These are phyloP conservation scores for Serendipita sp. DNA, from an alignment of 768 basidiomycete genomes.

Conservation along the genomic window DNA sequence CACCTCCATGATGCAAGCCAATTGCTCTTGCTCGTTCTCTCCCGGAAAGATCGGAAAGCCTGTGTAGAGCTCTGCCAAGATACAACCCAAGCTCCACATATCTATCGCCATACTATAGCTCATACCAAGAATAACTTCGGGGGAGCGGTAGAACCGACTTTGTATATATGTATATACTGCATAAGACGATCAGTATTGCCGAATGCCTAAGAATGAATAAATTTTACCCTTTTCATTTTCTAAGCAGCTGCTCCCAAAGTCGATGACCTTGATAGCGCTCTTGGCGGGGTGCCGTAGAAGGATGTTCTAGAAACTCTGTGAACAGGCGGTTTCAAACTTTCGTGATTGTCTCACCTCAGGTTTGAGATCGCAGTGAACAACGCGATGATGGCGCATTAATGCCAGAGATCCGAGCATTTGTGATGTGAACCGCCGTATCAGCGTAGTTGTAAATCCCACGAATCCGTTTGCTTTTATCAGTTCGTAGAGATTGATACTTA, in stretches of 20 bases:
- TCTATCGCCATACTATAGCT: constrained; percentile 99
- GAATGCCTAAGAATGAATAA: constrained; percentile 8
- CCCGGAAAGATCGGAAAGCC: constrained; percentile 98
- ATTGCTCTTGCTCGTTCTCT: constrained; percentile 95
- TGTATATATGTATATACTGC: constrained; percentile 98
- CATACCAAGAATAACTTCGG: constrained; percentile 97
- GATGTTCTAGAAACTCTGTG: constrained; percentile 52
- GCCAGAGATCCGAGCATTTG: constrained; percentile 88
- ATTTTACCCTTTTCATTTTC: constrained; percentile 91
- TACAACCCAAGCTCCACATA: constrained; percentile 99
- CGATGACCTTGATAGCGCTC: constrained; percentile 95
- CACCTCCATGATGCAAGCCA: constrained; percentile 99
- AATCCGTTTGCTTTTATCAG: constrained; percentile 98
- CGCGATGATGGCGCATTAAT: constrained; percentile 89
- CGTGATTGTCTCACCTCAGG: constrained; percentile 54
- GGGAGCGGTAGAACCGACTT: constrained; percentile 98
- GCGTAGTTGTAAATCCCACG: constrained; percentile 87
- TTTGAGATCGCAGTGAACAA: constrained; percentile 97
- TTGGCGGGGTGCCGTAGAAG: constrained; percentile 86
- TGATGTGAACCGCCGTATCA: constrained; percentile 89
- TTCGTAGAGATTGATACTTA: constrained; percentile 98
- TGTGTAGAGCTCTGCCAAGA: constrained; percentile 90
- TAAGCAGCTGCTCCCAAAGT: constrained; percentile 96
- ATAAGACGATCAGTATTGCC: neutral
- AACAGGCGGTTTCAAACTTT: neutral